Evolutionary conservation across 768 basidiomycete genomes (phyloP), one percentile per base, ranked within the genome.

Genomic region (Rhizopogon vesiculosus): DNA sequence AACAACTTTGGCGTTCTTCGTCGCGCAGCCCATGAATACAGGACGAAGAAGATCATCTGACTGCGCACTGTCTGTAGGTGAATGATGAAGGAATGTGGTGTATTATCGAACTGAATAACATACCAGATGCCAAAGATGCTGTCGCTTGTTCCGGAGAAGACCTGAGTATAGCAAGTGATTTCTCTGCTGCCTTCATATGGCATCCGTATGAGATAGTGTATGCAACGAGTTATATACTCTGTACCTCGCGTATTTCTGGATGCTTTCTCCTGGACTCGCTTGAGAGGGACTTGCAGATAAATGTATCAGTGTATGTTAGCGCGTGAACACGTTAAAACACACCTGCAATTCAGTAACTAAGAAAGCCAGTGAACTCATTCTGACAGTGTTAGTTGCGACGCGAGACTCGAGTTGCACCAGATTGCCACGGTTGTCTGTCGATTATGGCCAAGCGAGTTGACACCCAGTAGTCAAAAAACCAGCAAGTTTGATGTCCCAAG

Each of bases 11-110:
- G 90, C 85, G 62, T 93, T 93, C 72, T 89, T 92, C 4, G 93
- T 97, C 29, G 88, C 86, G 61, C 93, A 94, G 46, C 93, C 93
- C 85, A 96, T 91, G 65, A 94, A 93, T 1, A 98, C 85, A 0
- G 96, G 96, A 46, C 83, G 78, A 18, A 96, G 78, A 25, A 97
- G 78, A 57, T 89, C 88, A 44, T 89, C 84, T 1, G 91, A 85
- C 69, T 91, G 87, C 8, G 86, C 83, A 3, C 85, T 84, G 78
- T 90, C 87, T 91, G 60, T 9, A 42, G 2, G 53, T 66, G 49
- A 64, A 62, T 13, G 9, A 59, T 42, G 15, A 56, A 25, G 52
- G 56, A 18, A 39, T 12, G 25, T 44, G 13, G 25, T 16, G 15
- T n/a, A n/a, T 0, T 5, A 51, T 38, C 16, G 1, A 52, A 39